phyloP scores from a whole-genome alignment of 2,329 filamentous ascomycete species.

The Penicillium fuscoglaucum region DNA sequence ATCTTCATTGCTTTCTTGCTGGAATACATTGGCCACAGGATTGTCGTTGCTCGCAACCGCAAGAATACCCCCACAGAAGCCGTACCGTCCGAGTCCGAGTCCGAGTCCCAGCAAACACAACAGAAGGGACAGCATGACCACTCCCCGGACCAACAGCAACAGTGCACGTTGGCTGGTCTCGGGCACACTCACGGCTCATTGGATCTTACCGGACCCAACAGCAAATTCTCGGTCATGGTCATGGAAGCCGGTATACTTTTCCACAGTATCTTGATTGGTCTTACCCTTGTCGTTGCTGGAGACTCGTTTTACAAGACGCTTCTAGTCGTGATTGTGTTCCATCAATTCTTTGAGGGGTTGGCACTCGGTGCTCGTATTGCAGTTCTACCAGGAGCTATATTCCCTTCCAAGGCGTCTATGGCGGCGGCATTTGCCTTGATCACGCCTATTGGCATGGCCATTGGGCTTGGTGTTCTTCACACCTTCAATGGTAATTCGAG shows the following conservation, averaged over 20 bases:
- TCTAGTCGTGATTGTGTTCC: constrained; percentile 69
- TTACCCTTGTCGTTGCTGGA: constrained; percentile 48
- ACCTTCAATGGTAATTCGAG: constrained; percentile 72
- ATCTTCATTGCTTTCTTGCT: constrained; percentile 71
- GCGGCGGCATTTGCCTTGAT: constrained; percentile 66
- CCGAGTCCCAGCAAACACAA: constrained; percentile 3
- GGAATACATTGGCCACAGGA: constrained; percentile 65
- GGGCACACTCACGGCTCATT: constrained; percentile 37
- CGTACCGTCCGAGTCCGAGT: constrained; percentile 7
- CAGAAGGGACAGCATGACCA: constrained; percentile 6
- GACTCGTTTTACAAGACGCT: constrained; percentile 55
- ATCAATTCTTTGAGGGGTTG: constrained; percentile 76
- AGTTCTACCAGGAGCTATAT: constrained; percentile 45
- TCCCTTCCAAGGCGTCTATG: constrained; percentile 57
- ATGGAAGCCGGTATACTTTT: constrained; percentile 75
- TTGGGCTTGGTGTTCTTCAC: constrained; percentile 70
- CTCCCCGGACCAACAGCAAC: constrained; percentile 7
- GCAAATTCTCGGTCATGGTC: constrained; percentile 64
- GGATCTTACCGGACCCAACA: constrained; percentile 38
- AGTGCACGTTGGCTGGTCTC: constrained; percentile 25
- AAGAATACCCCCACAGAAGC: constrained; percentile 11
- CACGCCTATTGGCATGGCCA: constrained; percentile 77
- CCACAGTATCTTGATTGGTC: constrained; percentile 62
- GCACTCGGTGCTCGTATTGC: constrained; percentile 72
- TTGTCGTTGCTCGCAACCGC: constrained; percentile 44